phyloP scores from a whole-genome alignment of 2,329 filamentous ascomycete genomes.

The Sarocladium brachiariae region DNA sequence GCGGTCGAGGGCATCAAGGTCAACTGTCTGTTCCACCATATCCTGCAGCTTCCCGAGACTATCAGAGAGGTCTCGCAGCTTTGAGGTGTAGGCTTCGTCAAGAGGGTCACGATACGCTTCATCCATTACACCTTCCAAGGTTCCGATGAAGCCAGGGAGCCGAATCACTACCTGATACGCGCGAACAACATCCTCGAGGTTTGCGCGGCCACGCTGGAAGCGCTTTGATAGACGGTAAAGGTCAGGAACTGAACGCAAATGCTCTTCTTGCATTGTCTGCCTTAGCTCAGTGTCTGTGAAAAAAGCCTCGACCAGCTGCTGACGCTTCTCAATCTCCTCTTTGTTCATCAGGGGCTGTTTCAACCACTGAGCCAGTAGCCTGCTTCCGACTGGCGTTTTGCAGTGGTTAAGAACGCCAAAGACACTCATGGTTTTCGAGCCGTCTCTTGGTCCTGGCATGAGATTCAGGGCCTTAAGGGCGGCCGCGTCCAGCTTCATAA shows the following conservation, averaged over 20 bases:
- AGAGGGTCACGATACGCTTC: slow-evolving; percentile 84
- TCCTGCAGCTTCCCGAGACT: slow-evolving; percentile 83
- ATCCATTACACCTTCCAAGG: slow-evolving; percentile 90
- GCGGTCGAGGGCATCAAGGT: slow-evolving; percentile 88
- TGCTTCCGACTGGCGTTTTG: slow-evolving; percentile 89
- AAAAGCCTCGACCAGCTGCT: slow-evolving; percentile 93
- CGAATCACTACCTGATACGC: slow-evolving; percentile 93
- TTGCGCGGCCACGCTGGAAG: slow-evolving; percentile 87
- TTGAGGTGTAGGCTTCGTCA: slow-evolving; percentile 79
- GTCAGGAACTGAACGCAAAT: slow-evolving; percentile 87
- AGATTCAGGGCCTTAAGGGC: slow-evolving; percentile 91
- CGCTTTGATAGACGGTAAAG: slow-evolving; percentile 89
- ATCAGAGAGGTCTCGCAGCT: slow-evolving; percentile 68
- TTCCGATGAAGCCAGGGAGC: slow-evolving; percentile 80
- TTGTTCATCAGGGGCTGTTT: slow-evolving; percentile 96
- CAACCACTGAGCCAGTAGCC: slow-evolving; percentile 88
- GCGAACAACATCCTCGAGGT: slow-evolving; percentile 88
- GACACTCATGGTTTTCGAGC: slow-evolving; percentile 94
- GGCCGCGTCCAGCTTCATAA: slow-evolving; percentile 96
- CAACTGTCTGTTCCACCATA: slow-evolving; percentile 98
- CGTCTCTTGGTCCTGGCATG: slow-evolving; percentile 92
- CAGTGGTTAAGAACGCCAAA: slow-evolving; percentile 94
- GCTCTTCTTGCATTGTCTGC: slow-evolving; percentile 95
- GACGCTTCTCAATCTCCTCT: slow-evolving; percentile 79
- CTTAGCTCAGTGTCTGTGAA: slow-evolving; percentile 86